phyloP scores from a whole-genome alignment of 495 filamentous ascomycete genomes.

The Lophiostoma macrostomum region DNA sequence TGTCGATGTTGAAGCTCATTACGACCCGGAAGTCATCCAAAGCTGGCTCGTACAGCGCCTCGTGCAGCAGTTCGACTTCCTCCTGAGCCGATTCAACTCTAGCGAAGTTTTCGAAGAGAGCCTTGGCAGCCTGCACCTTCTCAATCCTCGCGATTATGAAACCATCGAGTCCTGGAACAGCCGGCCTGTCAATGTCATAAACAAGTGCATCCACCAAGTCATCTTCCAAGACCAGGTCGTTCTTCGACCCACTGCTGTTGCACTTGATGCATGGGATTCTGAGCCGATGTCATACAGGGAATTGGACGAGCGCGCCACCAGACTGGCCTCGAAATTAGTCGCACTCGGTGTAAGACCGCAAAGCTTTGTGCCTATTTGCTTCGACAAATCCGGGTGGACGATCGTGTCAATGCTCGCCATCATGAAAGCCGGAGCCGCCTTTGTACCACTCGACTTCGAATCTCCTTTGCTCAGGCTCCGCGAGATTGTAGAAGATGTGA shows the following conservation, averaged over 20 bases:
- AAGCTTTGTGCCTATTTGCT: constrained; percentile 26
- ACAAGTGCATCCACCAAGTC: constrained; percentile 53
- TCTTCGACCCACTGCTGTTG: constrained; percentile 16
- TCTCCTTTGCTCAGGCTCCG: constrained; percentile 21
- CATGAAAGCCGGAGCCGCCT: constrained; percentile 33
- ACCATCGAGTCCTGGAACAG: constrained; percentile 18
- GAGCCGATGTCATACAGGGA: constrained; percentile 37
- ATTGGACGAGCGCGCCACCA: constrained; percentile 36
- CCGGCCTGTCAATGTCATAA: constrained; percentile 34
- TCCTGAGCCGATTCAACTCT: constrained; percentile 18
- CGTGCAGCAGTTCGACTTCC: constrained; percentile 22
- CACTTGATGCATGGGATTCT: constrained; percentile 36
- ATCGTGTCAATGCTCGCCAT: constrained; percentile 26
- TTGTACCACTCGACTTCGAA: constrained; percentile 29
- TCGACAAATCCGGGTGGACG: constrained; percentile 28
- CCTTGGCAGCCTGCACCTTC: constrained; percentile 2
- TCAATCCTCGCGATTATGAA: constrained; percentile 18
- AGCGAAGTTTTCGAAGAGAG: not conserved
- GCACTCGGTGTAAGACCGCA: constrained; percentile 40
- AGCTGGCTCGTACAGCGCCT: constrained; percentile 24
- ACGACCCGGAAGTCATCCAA: constrained; percentile 22
- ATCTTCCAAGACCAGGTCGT: constrained; percentile 42
- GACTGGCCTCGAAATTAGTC: constrained; percentile 39
- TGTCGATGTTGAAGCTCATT: constrained; percentile 28
- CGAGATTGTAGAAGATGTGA: constrained; percentile 25